Conservation (phyloP, 441 rosid species). For the Cnidoscolus chayamansa region DNA sequence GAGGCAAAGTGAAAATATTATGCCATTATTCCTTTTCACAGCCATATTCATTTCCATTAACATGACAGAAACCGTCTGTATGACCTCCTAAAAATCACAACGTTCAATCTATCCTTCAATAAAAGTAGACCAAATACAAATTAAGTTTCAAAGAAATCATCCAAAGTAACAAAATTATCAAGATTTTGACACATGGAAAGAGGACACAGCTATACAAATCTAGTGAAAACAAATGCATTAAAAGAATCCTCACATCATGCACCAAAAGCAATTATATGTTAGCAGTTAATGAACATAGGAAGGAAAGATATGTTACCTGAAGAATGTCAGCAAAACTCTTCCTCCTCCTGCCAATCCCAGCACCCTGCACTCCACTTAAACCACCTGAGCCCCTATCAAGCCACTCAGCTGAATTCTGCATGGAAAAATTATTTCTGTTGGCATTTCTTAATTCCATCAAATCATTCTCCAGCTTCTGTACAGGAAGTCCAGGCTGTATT, state of each 20-base stretch:
- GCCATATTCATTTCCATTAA: background rate
- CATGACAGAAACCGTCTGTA: background rate
- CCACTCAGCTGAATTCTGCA: constrained; percentile 48
- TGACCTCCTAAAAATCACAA: background rate
- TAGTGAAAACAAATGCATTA: background rate
- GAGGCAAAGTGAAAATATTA: no score
- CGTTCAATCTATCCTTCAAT: background rate
- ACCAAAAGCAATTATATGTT: background rate
- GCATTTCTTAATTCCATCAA: constrained; percentile 62
- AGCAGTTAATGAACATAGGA: background rate
- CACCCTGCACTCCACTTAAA: constrained; percentile 36
- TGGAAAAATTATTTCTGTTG: constrained; percentile 35
- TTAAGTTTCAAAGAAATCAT: background rate
- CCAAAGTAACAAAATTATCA: background rate
- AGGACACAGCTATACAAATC: background rate
- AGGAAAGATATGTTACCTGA: constrained; percentile 48
- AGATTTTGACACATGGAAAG: background rate
- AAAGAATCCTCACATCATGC: background rate
- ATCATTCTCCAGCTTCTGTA: constrained; percentile 62
- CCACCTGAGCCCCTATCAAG: constrained; percentile 46
- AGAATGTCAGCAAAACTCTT: constrained; percentile 96
- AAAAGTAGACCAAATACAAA: background rate
- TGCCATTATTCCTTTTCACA: no score
- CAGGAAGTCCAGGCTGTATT: constrained; percentile 62
- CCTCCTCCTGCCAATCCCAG: constrained; percentile 72